A percentile compares a stretch with the other conserved stretches of the same genome.
Conservation (phyloP, 2,329 filamentous ascomycete species). For the Verticillium tricorpus region DNA sequence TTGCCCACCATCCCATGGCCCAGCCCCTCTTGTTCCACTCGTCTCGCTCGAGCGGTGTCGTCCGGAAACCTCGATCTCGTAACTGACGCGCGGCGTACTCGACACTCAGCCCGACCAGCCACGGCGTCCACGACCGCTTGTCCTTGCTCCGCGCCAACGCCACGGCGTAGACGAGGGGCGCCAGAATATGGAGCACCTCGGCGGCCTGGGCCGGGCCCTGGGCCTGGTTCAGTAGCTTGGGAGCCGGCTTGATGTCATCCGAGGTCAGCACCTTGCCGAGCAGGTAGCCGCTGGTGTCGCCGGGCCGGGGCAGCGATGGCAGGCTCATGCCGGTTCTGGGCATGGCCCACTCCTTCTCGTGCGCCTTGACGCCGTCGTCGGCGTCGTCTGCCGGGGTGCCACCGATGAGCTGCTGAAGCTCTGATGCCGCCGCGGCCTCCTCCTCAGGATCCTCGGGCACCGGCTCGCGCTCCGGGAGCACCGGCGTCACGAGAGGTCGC, state of each 20-base stretch:
- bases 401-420: slow-evolving; percentile 38
- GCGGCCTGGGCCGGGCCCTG: slow-evolving; percentile 71
- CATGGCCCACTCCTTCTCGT: slow-evolving; percentile 75
- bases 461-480: slow-evolving; percentile 79
- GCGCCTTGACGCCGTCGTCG: slow-evolving; percentile 30
- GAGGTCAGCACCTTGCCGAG: slow-evolving; percentile 87
- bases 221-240: slow-evolving; percentile 77
- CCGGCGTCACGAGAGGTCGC: slow-evolving; percentile 75
- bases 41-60: slow-evolving; percentile 83
- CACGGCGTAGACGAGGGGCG: slow-evolving; percentile 81
- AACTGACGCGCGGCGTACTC: slow-evolving; percentile 90
- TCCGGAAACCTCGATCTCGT: slow-evolving; percentile 66
- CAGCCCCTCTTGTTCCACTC: slow-evolving; percentile 85
- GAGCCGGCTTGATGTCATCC: slow-evolving; percentile 93
- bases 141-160: slow-evolving; percentile 70
- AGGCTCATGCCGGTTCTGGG: slow-evolving; percentile 86
- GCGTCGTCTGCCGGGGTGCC: slow-evolving; percentile 27
- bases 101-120: slow-evolving; percentile 79
- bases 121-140: slow-evolving; percentile 83
- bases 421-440: slow-evolving; percentile 32
- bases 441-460: slow-evolving; percentile 55
- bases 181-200: slow-evolving; percentile 86
- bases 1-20: slow-evolving; percentile 91
- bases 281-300: slow-evolving; percentile 82
- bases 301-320: slow-evolving; percentile 73